Percentiles rank a stretch among this genome's conserved stretches.
These are phyloP conservation scores for Kwoniella botswanensis DNA, from an alignment of 768 basidiomycete species.

Conservation along the genomic window DNA sequence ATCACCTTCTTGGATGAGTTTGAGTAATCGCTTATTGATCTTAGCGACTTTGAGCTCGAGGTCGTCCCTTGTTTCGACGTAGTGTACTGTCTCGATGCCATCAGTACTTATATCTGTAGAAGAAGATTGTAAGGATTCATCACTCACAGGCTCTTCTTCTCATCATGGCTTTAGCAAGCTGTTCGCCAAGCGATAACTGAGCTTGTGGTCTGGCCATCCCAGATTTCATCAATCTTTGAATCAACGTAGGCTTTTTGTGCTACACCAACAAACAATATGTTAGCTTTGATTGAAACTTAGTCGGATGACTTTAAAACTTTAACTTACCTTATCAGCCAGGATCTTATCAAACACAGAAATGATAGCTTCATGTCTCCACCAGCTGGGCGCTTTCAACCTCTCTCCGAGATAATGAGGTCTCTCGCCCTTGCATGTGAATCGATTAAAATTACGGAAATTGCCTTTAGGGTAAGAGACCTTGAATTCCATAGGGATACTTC, in stretches of 20 bases:
- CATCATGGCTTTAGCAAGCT: slow-evolving; percentile 83
- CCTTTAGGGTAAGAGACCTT: slow-evolving; percentile 94
- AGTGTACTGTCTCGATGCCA: slow-evolving; percentile 65
- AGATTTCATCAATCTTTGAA: slow-evolving; percentile 81
- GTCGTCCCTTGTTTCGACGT: slow-evolving; percentile 90
- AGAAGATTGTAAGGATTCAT: not conserved
- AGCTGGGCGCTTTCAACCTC: slow-evolving; percentile 84
- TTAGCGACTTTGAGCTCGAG: slow-evolving; percentile 73
- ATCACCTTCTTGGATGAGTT: slow-evolving; percentile 48
- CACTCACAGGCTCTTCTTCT: slow-evolving; percentile 72
- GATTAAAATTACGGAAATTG: slow-evolving; percentile 86
- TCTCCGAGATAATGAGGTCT: slow-evolving; percentile 80
- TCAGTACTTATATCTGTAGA: not conserved
- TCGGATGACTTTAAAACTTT: not conserved
- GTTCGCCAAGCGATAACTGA: slow-evolving; percentile 77
- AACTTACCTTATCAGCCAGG: slow-evolving; percentile 75
- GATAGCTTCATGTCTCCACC: slow-evolving; percentile 92
- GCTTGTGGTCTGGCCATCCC: slow-evolving; percentile 73
- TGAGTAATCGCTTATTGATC: slow-evolving; percentile 44
- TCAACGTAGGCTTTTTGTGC: slow-evolving; percentile 86
- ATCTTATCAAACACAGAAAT: slow-evolving; percentile 89
- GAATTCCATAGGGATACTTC: slow-evolving; percentile 70
- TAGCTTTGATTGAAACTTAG: slow-evolving; percentile 2
- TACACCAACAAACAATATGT: slow-evolving; percentile 44
- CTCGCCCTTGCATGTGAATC: slow-evolving; percentile 81